A percentile compares a stretch with the other conserved stretches of the same genome.
These are phyloP conservation scores for Domatiomyces globalis DNA, from an alignment of 2,329 filamentous ascomycete genomes.

Conservation along the genomic window DNA sequence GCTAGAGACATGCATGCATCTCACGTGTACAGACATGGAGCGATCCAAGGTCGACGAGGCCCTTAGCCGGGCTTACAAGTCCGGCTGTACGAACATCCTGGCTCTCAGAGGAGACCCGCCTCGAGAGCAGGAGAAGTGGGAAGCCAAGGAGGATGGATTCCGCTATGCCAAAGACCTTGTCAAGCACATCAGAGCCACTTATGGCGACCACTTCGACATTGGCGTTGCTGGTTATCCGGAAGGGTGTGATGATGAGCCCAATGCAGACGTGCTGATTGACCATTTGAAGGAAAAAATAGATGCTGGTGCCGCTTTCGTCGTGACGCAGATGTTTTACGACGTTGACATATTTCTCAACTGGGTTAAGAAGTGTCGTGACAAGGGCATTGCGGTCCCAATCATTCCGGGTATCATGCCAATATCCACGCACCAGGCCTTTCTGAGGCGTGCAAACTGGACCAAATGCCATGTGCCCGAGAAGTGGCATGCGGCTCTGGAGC, in stretches of 20 bases:
- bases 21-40: conserved; percentile 98
- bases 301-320: conserved; percentile 80
- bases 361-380: conserved; percentile 72
- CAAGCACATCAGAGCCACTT: conserved; percentile 62
- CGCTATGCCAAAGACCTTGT: conserved; percentile 86
- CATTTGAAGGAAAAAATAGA: conserved; percentile 97
- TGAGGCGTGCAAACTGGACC: conserved; percentile 82
- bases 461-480: conserved; percentile 66
- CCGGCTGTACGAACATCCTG: conserved; percentile 93
- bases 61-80: conserved; percentile 74
- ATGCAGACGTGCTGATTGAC: conserved; percentile 70
- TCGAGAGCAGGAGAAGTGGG: conserved; percentile 86
- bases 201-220: conserved; percentile 89
- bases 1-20: conserved; percentile 95
- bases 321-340: conserved; percentile 99
- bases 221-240: conserved; percentile 95
- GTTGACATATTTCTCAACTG: conserved; percentile 87
- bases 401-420: conserved; percentile 87
- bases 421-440: conserved; percentile 83
- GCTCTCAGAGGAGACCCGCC: conserved; percentile 88
- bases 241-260: conserved; percentile 82
- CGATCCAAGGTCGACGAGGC: conserved; percentile 81
- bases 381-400: conserved; percentile 71
- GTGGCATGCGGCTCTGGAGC: conserved; percentile 72
- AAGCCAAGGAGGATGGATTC: conserved; percentile 72